Base-by-base conservation (phyloP, 2,329 filamentous ascomycete genomes). In the Leptographium wingfieldii region DNA sequence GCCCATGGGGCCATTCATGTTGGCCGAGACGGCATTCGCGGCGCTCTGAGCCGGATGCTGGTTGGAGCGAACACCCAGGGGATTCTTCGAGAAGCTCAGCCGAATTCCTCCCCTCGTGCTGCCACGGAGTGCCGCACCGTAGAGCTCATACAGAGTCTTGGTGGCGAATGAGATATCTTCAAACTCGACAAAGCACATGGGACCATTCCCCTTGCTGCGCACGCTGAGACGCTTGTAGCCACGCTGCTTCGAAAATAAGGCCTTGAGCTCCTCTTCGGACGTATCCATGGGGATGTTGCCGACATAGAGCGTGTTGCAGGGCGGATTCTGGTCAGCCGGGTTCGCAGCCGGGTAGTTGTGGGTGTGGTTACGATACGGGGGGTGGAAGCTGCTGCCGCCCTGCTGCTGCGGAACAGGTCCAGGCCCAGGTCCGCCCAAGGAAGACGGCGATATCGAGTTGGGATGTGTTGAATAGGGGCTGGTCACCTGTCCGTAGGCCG, bases 121-220 rank as follows among this genome's bases (percentile, higher is more conserved):
- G 73, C 96, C 96, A 70, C 92, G 90, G 38, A 97, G 80, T 56
- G 83, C 84, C 56, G 87, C 84, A 0, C 94, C 94, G 68, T 97
- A 96, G 1, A 97, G 79, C 60, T 96, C 90, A 64, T 92, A 84
- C 3, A 97, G 79, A 1, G 92, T 87, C 73, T 94, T 95, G 51
- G 92, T 96, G 0, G 94, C 92, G 68, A 90, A 92, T 1, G 89
- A 88, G 12, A 95, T 81, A 67, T 96, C 92, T 68, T 97, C 92
- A 67, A 97, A 99, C 72, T 99, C 94, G 46, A 99, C 94, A 72
- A 97, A 97, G 70, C 94, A 97, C 92, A 97, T 97, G 2, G 92
- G 92, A 0, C 92, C 92, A 67, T 96, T 96, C 65, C 89, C 84
- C 76, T 97, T 97, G 59, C 91, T 95, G 40, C 92, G 83, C 78